Base-by-base conservation (phyloP, 495 filamentous ascomycete genomes). In the Parathielavia hyrcaniae region DNA sequence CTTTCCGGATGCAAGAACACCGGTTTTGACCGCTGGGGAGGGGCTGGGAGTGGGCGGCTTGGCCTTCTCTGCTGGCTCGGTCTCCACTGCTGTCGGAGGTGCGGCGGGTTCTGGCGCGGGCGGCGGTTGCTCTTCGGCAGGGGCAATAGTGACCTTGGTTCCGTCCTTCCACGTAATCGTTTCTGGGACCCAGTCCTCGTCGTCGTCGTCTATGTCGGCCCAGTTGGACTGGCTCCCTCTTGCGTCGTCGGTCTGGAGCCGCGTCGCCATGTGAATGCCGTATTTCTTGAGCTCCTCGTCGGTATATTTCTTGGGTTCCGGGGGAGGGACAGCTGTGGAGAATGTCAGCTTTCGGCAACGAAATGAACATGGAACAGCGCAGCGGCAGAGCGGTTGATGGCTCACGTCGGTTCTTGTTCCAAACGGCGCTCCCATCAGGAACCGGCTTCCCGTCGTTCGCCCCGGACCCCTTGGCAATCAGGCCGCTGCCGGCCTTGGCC, bases 191-290 rank as follows among this genome's bases (percentile, higher is more conserved):
- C 93, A 99, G 68, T 97, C 91, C 55, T 97, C 93, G 68, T 97
- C 91, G 61, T 99, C 93, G 57, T 99, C 93, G 58, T 97, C 93
- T 57, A 98, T 97, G 75, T 99, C 93, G 17, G 95, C 93, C 93
- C 93, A 99, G 16, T 90, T 83, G 52, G 92, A 89, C 58, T 91
- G 91, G 14, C 46, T 14, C 16, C 87, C 85, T 40, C 60, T 69
- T 14, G 83, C 82, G 59, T 83, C 81, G 65, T 97, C 91, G 54
- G 89, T 81, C 50, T 91, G 87, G 22, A 99, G 83, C 53, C 93
- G 84, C 43, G 84, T 95, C 11, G 93, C 95, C 74, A 99, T 82
- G 71, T 99, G 93, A 56, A 99, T 99, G 14, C 93, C 93, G 69
- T 91, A 90, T 64, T 95, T 87, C 67, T 95, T 95, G 36, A 99